These are phyloP conservation scores for Cyberlindnera xishuangbannaensis DNA, from an alignment of 805 yeast species.

Conservation along the genomic window DNA sequence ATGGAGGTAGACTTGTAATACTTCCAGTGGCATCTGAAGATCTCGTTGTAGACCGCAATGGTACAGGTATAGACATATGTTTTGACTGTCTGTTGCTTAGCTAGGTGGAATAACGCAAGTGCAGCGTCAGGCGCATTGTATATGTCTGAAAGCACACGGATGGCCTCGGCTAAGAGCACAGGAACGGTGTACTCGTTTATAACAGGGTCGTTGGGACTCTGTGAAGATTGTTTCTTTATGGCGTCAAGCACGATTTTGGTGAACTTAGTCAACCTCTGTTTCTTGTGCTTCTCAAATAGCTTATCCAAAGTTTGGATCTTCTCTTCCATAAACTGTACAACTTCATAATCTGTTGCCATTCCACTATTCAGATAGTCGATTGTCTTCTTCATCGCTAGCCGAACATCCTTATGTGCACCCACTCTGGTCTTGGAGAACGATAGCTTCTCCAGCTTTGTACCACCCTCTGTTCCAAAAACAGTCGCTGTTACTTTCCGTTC, in stretches of 20 bases:
- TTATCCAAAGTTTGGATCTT: slow-evolving; percentile 4
- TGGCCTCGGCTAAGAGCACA: slow-evolving; percentile 6
- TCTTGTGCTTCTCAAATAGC: neutral
- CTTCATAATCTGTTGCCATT: slow-evolving; percentile 6
- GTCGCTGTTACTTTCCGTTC: neutral
- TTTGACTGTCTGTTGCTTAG: slow-evolving; percentile 28
- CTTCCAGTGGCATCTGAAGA: slow-evolving; percentile 34
- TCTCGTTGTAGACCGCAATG: slow-evolving; percentile 32
- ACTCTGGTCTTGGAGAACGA: neutral
- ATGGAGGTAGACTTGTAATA: slow-evolving; percentile 31
- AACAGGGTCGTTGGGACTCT: slow-evolving; percentile 7
- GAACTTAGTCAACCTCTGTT: neutral
- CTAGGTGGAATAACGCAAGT: slow-evolving; percentile 30
- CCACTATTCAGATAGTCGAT: slow-evolving; percentile 1
- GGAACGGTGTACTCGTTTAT: slow-evolving; percentile 17
- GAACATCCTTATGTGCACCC: slow-evolving; percentile 1
- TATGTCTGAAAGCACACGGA: slow-evolving; percentile 6
- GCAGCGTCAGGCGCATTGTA: slow-evolving; percentile 23
- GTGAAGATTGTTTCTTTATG: slow-evolving; percentile 1
- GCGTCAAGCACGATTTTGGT: slow-evolving; percentile 1
- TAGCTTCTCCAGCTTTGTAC: neutral
- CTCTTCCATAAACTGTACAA: slow-evolving; percentile 6
- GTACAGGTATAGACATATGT: slow-evolving; percentile 33
- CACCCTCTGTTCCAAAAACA: neutral
- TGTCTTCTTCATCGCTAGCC: slow-evolving; percentile 4